Conservation (phyloP, 2,329 filamentous ascomycete genomes). For the Stagonosporopsis cucurbitacearum region DNA sequence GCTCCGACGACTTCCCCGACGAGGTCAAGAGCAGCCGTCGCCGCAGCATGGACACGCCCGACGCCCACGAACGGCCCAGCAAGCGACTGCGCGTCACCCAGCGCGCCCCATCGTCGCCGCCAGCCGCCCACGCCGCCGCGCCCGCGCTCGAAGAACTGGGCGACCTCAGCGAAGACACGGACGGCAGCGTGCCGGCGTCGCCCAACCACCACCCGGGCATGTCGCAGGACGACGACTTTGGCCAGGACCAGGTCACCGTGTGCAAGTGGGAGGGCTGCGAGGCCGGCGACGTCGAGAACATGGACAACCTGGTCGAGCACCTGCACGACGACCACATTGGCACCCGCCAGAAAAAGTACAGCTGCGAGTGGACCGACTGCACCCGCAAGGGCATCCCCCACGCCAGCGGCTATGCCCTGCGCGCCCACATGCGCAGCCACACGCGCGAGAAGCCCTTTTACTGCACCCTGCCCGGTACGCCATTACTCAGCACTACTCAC, state of each 20-base stretch:
- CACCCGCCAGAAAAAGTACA: conserved; percentile 91
- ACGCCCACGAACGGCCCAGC: conserved; percentile 51
- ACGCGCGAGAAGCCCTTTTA: conserved; percentile 99
- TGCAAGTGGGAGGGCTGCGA: conserved; percentile 61
- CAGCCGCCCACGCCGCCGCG: conserved; percentile 19
- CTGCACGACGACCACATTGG: conserved; percentile 91
- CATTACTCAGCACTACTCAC: too few relatives aligned
- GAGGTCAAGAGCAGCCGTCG: conserved; percentile 59
- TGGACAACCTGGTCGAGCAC: conserved; percentile 60
- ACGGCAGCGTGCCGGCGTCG: conserved; percentile 71
- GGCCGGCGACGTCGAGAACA: conserved; percentile 57
- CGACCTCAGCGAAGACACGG: conserved; percentile 89
- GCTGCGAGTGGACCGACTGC: conserved; percentile 97
- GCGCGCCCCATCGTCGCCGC: conserved; percentile 45
- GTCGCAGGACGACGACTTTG: conserved; percentile 51
- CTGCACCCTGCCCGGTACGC: conserved; percentile 85
- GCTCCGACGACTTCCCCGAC: conserved; percentile 67
- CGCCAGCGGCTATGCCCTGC: conserved; percentile 92
- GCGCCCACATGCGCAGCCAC: conserved; percentile 97
- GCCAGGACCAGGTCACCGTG: conserved; percentile 54
- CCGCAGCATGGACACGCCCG: conserved; percentile 51
- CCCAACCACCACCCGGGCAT: conserved; percentile 51
- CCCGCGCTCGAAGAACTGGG: conserved; percentile 50
- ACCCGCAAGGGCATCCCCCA: conserved; percentile 86
- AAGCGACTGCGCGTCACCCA: conserved; percentile 48